Evolutionary conservation across 73 alveolate genomes (phyloP).

Genomic region (Paraurostyla sp.): DNA sequence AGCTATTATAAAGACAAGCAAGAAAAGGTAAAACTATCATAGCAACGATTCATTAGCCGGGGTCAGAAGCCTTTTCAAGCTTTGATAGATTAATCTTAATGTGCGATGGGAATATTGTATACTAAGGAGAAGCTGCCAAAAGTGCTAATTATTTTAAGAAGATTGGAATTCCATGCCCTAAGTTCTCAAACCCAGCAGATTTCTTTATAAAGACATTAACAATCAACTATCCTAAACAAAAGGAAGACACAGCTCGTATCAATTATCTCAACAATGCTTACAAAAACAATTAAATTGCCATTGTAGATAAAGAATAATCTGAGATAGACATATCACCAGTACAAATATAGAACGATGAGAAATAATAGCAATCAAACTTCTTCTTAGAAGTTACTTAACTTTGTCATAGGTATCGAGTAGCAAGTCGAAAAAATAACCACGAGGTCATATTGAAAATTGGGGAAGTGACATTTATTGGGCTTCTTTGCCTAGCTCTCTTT

Average conservation of each 20-base stretch:
- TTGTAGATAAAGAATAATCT: not conserved
- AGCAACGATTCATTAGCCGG: constrained; percentile 83
- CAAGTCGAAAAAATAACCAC: too few relatives aligned
- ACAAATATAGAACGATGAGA: not conserved
- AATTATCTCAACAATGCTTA: not conserved
- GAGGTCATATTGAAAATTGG: constrained; percentile 51
- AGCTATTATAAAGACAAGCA: not conserved
- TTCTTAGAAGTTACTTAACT: not conserved
- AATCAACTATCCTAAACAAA: not conserved
- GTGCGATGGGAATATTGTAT: constrained; percentile 70
- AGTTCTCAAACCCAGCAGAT: constrained; percentile 78
- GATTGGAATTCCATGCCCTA: constrained; percentile 78
- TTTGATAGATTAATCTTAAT: constrained; percentile 49
- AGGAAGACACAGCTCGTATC: not conserved
- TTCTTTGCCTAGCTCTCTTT: constrained; percentile 65
- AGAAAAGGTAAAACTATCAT: constrained; percentile 70
- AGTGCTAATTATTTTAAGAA: constrained; percentile 51
- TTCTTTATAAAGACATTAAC: constrained; percentile 44
- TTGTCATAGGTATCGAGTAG: not conserved
- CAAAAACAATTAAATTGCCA: not conserved
- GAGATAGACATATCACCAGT: not conserved
- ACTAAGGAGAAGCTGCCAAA: constrained; percentile 64
- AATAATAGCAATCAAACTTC: not conserved
- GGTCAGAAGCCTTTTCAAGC: constrained; percentile 60
- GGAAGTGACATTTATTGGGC: constrained; percentile 65